Evolutionary conservation across 2,329 filamentous ascomycete species (phyloP).

Genomic region (Verticillium tricorpus): DNA sequence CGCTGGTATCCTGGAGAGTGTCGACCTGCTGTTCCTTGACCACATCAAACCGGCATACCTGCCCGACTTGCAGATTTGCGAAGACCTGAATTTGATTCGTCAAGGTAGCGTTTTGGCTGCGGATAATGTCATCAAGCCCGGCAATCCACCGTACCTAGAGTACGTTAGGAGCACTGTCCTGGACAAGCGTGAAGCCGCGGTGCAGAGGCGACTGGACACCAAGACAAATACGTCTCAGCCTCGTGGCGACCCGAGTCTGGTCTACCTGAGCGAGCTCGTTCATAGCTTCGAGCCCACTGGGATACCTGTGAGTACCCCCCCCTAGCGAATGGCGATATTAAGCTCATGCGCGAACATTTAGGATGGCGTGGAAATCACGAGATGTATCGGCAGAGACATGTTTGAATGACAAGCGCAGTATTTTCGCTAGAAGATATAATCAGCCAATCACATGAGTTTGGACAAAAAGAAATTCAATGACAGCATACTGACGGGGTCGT

Average conservation of each 20-base stretch:
- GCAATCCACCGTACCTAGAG: constrained; percentile 65
- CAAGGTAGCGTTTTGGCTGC: constrained; percentile 61
- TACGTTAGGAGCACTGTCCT: constrained; percentile 63
- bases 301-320: constrained; percentile 47
- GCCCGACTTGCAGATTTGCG: constrained; percentile 71
- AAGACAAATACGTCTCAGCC: background rate
- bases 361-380: constrained; percentile 65
- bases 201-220: constrained; percentile 9
- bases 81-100: constrained; percentile 61
- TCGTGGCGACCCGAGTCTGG: constrained; percentile 57
- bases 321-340: background rate
- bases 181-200: constrained; percentile 50
- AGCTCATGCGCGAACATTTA: constrained; percentile 19
- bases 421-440: no score
- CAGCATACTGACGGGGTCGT: background rate
- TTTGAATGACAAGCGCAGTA: no score
- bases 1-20: constrained; percentile 46
- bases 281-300: constrained; percentile 67
- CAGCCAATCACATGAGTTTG: background rate
- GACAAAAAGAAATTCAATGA: background rate
- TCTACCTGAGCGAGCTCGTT: constrained; percentile 60
- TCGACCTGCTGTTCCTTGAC: constrained; percentile 75
- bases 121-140: constrained; percentile 68
- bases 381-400: constrained; percentile 40
- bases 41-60: constrained; percentile 76